A percentile compares a stretch with the other conserved stretches of the same genome.
phyloP scores from a whole-genome alignment of 768 basidiomycete genomes.

The Suillus decipiens region DNA sequence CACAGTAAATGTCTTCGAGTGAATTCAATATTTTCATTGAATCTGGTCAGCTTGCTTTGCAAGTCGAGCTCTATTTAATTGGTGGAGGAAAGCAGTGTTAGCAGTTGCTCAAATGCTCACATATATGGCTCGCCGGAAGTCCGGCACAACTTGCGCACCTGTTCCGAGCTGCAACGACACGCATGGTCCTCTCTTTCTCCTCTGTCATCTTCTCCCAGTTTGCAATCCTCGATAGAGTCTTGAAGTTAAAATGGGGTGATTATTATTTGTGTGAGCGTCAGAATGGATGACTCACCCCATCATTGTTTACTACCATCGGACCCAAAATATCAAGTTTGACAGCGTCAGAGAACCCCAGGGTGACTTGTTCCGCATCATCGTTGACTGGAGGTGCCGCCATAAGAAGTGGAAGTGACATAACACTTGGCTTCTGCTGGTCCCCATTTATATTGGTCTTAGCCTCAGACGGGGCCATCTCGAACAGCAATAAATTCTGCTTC shows the following conservation, averaged over 20 bases:
- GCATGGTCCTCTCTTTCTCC: slow-evolving; percentile 58
- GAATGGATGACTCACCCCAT: slow-evolving; percentile 49
- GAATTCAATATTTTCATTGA: neutral
- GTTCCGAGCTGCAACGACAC: slow-evolving; percentile 56
- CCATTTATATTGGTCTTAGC: neutral
- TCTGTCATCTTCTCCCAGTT: slow-evolving; percentile 63
- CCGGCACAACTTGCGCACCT: slow-evolving; percentile 35
- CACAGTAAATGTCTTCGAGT: no score
- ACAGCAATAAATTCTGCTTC: no score
- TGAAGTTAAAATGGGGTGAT: neutral
- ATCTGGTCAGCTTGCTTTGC: slow-evolving; percentile 1
- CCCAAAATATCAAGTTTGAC: slow-evolving; percentile 61
- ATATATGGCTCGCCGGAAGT: neutral
- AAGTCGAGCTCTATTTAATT: neutral
- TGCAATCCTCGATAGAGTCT: slow-evolving; percentile 67
- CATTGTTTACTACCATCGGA: slow-evolving; percentile 67
- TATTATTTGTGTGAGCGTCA: neutral
- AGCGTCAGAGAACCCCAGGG: slow-evolving; percentile 24
- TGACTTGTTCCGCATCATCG: slow-evolving; percentile 15
- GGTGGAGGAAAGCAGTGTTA: neutral
- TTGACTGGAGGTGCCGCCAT: slow-evolving; percentile 12
- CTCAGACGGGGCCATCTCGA: neutral
- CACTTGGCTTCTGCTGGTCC: neutral
- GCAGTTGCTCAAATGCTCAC: neutral
- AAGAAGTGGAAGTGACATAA: slow-evolving; percentile 16